phyloP scores from a whole-genome alignment of 2,329 filamentous ascomycete genomes.

The Talaromyces verruculosus region DNA sequence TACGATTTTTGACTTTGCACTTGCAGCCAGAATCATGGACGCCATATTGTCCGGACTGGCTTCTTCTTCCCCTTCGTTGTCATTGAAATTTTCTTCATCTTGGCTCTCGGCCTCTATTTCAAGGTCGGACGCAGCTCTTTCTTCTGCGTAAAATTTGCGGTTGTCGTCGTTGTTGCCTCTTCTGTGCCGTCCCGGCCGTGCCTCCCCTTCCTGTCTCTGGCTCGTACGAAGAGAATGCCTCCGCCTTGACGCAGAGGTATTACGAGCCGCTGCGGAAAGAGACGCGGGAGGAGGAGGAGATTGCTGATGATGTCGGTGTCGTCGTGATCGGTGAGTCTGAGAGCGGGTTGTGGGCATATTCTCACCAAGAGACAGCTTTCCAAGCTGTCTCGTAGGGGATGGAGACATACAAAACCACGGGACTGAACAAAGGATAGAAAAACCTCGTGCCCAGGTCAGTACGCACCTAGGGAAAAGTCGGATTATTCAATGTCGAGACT shows the following conservation, averaged over 20 bases:
- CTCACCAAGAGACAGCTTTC: constrained; percentile 40
- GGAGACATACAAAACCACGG: constrained; percentile 36
- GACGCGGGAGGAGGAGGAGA: background rate
- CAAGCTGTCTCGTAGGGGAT: constrained; percentile 39
- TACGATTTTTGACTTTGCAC: constrained; percentile 35
- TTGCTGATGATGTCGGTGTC: constrained; percentile 8
- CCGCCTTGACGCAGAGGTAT: constrained; percentile 11
- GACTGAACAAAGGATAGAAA: constrained; percentile 17
- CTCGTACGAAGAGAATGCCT: constrained; percentile 7
- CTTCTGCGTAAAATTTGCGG: background rate
- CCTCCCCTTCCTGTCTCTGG: constrained; percentile 6
- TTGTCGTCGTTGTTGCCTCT: constrained; percentile 24
- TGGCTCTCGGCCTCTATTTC: constrained; percentile 9
- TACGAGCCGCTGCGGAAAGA: background rate
- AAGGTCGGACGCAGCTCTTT: constrained; percentile 4
- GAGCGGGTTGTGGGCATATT: constrained; percentile 35
- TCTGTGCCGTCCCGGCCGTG: constrained; percentile 6
- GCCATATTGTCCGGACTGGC: constrained; percentile 4
- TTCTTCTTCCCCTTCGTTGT: constrained; percentile 17
- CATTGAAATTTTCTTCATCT: constrained; percentile 15
- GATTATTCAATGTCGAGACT: background rate
- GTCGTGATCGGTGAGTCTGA: constrained; percentile 28
- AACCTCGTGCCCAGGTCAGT: background rate
- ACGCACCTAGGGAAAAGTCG: background rate
- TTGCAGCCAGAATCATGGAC: constrained; percentile 31